phyloP scores from a whole-genome alignment of 2,329 filamentous ascomycete genomes.

The Cladophialophora immunda region DNA sequence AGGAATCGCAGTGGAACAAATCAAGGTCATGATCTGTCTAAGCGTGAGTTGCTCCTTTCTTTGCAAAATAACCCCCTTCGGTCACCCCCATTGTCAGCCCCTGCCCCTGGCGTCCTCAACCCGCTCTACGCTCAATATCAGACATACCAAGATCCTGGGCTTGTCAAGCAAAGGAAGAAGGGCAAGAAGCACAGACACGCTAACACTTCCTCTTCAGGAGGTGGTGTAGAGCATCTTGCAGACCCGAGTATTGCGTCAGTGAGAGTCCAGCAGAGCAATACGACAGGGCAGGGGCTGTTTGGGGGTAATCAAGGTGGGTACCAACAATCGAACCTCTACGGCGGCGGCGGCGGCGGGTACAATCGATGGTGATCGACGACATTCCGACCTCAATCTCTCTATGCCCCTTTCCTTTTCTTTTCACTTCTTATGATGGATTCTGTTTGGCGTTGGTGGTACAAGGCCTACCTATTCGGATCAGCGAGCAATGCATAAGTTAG shows the following conservation, averaged over 20 bases:
- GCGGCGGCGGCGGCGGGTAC: conserved; percentile 70
- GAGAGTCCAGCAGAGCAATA: conserved; percentile 90
- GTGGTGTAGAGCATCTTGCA: conserved; percentile 99
- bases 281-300: conserved; percentile 88
- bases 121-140: conserved; percentile 83
- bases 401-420: conserved; percentile 39
- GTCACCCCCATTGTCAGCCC: conserved; percentile 76
- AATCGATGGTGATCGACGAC: conserved; percentile 69
- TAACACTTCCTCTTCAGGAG: conserved; percentile 99
- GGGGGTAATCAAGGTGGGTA: conserved; percentile 92
- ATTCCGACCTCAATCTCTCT: conserved; percentile 35
- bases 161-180: conserved; percentile 99
- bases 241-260: conserved; percentile 99
- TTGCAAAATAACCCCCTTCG: conserved; percentile 86
- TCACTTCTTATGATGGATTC: conserved; percentile 34
- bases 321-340: conserved; percentile 78
- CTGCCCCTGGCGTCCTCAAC: conserved; percentile 88
- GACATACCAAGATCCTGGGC: conserved; percentile 86
- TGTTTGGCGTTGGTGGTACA: conserved; percentile 42
- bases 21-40: conserved; percentile 83
- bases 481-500: conserved; percentile 38
- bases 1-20: conserved; percentile 70
- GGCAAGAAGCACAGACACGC: conserved; percentile 99
- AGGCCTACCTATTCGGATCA: conserved; percentile 34
- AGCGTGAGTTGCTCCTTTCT: conserved; percentile 99